phyloP scores from a whole-genome alignment of 345 rosid species.

The Aethionema arabicum region DNA sequence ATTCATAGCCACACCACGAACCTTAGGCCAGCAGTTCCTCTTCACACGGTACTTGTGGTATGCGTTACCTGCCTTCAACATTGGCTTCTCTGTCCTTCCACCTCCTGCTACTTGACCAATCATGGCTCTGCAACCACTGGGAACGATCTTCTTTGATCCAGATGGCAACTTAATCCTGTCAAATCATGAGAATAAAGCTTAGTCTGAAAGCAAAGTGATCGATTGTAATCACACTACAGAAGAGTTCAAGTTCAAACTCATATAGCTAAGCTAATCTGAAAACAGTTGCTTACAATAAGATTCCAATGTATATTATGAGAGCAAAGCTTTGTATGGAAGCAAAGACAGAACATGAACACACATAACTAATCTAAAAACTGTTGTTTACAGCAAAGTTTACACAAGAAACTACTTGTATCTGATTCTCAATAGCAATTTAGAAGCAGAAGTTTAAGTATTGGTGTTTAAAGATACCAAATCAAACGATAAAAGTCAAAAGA shows the following conservation, averaged over 20 bases:
- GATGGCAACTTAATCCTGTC: constrained; percentile 71
- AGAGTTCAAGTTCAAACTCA: too few relatives aligned
- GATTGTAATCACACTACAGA: too few relatives aligned
- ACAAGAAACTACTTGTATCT: too few relatives aligned
- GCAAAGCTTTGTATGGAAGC: too few relatives aligned
- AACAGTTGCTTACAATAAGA: too few relatives aligned
- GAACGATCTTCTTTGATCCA: constrained; percentile 65
- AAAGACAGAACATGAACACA: too few relatives aligned
- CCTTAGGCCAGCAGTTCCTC: constrained; percentile 88
- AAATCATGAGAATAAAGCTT: constrained; percentile 5
- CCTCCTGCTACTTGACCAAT: constrained; percentile 78
- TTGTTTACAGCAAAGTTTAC: not conserved
- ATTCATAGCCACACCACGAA: constrained; percentile 86
- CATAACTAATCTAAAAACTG: too few relatives aligned
- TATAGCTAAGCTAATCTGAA: too few relatives aligned
- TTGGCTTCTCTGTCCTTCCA: constrained; percentile 76
- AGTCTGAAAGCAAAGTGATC: not conserved
- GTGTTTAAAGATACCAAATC: too few relatives aligned
- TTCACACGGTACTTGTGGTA: constrained; percentile 71
- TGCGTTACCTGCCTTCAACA: constrained; percentile 73
- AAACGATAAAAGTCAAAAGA: not conserved
- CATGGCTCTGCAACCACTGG: constrained; percentile 78
- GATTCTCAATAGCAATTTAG: not conserved
- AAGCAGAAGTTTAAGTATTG: too few relatives aligned
- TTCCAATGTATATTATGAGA: too few relatives aligned